Percentiles rank a stretch among this genome's conserved stretches.
Evolutionary conservation across 2,329 filamentous ascomycete species (phyloP).

Genomic region (Colletotrichum nymphaeae): DNA sequence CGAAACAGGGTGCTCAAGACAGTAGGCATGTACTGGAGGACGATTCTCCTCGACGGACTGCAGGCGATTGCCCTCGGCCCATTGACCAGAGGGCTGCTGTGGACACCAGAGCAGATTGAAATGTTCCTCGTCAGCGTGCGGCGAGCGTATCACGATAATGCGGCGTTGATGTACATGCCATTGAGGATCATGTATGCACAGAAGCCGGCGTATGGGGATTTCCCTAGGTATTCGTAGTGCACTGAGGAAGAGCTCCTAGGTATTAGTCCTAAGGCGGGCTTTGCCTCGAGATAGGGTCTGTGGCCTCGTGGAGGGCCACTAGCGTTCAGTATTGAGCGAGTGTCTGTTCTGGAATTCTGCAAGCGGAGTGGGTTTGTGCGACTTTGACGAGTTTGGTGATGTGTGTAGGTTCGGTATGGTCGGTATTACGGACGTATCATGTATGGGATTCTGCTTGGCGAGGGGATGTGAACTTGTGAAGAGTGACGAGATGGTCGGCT

Average conservation of each 20-base stretch:
- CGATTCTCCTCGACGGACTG: conserved; percentile 60
- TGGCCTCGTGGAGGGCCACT: neutral
- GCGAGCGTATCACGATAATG: conserved; percentile 59
- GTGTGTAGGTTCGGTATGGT: neutral
- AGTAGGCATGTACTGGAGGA: conserved; percentile 64
- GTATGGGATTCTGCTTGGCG: neutral
- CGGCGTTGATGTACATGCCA: conserved; percentile 64
- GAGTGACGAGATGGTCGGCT: neutral
- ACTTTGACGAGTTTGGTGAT: neutral
- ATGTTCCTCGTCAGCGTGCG: conserved; percentile 60
- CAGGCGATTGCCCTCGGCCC: conserved; percentile 64
- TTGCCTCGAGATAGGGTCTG: neutral
- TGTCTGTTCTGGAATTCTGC: neutral
- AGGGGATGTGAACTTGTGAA: neutral
- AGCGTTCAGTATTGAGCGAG: neutral
- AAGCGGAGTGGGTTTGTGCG: neutral
- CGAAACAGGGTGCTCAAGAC: conserved; percentile 62
- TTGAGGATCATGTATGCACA: conserved; percentile 66
- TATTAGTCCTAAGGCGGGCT: neutral
- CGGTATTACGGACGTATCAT: neutral
- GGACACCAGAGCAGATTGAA: conserved; percentile 60
- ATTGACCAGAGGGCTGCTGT: conserved; percentile 61
- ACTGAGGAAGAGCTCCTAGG: neutral
- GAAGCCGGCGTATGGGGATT: conserved; percentile 49
- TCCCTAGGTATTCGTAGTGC: neutral